These are phyloP conservation scores for Botryotinia narcissicola DNA, from an alignment of 2,329 filamentous ascomycete genomes.

Conservation along the genomic window DNA sequence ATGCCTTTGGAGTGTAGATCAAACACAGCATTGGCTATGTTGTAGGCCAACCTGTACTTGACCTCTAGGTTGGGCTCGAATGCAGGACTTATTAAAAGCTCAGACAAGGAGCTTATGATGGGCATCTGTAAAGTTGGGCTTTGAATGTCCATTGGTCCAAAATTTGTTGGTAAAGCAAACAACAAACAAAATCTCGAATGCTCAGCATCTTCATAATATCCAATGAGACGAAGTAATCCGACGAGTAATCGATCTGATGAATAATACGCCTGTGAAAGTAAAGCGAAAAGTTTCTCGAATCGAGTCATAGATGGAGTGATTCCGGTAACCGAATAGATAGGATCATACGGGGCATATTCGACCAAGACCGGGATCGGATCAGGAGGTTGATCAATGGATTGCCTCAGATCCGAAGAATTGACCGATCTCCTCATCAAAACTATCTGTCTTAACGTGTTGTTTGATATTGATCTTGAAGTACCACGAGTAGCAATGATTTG, in stretches of 20 bases:
- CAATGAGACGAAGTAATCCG: constrained; percentile 59
- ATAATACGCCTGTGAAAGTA: constrained; percentile 43
- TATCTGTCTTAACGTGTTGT: constrained; percentile 40
- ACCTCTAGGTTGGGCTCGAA: constrained; percentile 69
- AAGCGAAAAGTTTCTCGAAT: constrained; percentile 61
- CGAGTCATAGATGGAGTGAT: constrained; percentile 63
- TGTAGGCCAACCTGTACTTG: constrained; percentile 72
- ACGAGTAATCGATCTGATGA: constrained; percentile 56
- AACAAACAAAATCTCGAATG: constrained; percentile 70
- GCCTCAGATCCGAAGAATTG: constrained; percentile 27
- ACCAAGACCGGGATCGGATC: constrained; percentile 55
- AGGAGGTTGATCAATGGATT: constrained; percentile 27
- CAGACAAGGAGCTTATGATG: constrained; percentile 48
- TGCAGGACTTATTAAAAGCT: constrained; percentile 50
- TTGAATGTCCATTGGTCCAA: constrained; percentile 57
- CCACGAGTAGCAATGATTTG: constrained; percentile 19
- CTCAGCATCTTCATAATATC: constrained; percentile 73
- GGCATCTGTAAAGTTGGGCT: constrained; percentile 43
- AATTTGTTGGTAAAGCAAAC: constrained; percentile 68
- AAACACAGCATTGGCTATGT: constrained; percentile 69
- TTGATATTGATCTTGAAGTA: constrained; percentile 26
- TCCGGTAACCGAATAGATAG: constrained; percentile 60
- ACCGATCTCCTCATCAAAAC: constrained; percentile 37
- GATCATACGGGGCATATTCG: constrained; percentile 66
- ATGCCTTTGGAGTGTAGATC: constrained; percentile 69